Conservation (phyloP, 176 grass and related monocot genomes). For the Hordeum marinum region DNA sequence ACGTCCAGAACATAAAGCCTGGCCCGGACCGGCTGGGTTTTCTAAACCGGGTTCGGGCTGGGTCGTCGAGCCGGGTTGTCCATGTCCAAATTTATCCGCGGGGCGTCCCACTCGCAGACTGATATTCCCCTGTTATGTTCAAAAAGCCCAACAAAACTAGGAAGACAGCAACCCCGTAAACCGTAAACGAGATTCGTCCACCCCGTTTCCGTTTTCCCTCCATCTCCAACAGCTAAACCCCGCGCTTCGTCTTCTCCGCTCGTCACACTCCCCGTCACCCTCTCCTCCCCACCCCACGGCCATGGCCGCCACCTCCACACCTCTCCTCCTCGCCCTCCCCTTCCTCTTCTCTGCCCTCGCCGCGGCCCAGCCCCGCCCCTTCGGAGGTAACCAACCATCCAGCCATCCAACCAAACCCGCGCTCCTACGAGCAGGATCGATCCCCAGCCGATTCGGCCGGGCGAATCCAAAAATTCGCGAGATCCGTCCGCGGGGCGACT, state of each 20-base stretch:
- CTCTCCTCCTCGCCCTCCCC: neutral
- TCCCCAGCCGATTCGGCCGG: neutral
- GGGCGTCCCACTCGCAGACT: no score
- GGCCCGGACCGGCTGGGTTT: no score
- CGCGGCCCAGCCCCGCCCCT: neutral
- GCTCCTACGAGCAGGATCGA: neutral
- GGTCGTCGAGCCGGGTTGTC: no score
- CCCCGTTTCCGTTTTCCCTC: constrained; percentile 26
- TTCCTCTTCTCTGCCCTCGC: neutral
- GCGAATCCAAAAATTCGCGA: neutral
- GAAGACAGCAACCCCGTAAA: no score
- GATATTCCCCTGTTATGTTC: no score
- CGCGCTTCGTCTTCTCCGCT: constrained; percentile 28
- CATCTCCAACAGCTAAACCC: neutral
- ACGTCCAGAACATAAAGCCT: no score
- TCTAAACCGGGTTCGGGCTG: no score
- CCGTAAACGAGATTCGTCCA: no score
- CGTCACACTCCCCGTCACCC: neutral
- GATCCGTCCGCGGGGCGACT: neutral
- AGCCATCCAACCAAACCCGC: neutral
- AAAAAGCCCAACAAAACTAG: no score
- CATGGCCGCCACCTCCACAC: neutral
- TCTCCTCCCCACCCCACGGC: neutral
- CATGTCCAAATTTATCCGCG: no score
- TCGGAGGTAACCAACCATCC: constrained; percentile 6